phyloP scores from a whole-genome alignment of 495 filamentous ascomycete genomes.

The Chaetomium tenue region DNA sequence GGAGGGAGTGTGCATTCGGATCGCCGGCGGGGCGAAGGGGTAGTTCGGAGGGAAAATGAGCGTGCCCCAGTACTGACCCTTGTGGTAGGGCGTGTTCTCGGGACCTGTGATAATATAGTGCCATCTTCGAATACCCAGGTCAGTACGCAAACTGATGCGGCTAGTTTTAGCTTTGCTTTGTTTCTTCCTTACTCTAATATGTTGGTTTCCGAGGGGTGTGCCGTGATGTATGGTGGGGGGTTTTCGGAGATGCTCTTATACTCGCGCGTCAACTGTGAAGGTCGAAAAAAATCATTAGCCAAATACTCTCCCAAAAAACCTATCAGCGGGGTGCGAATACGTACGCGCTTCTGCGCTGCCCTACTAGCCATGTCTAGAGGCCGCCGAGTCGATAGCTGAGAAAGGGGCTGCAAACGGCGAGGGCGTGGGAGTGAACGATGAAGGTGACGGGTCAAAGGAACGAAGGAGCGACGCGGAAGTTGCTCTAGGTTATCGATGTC shows the following conservation, averaged over 20 bases:
- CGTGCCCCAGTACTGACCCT: conserved; percentile 98
- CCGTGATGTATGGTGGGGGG: conserved; percentile 88
- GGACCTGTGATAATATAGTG: conserved; percentile 97
- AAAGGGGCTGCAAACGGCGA: conserved; percentile 2
- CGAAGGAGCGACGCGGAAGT: conserved; percentile 7
- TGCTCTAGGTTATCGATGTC: neutral
- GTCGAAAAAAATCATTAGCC: conserved; percentile 2
- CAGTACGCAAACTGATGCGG: neutral
- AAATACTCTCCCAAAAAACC: neutral
- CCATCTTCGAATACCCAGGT: conserved; percentile 60
- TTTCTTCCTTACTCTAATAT: conserved; percentile 71
- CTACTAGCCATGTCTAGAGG: conserved; percentile 73
- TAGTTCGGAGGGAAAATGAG: conserved; percentile 94
- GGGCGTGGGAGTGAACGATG: neutral
- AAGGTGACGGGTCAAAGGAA: neutral
- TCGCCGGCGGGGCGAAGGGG: conserved; percentile 93
- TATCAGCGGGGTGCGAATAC: conserved; percentile 30
- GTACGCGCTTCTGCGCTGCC: conserved; percentile 79
- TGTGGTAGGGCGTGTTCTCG: conserved; percentile 89
- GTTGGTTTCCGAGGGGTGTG: conserved; percentile 90
- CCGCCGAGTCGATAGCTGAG: conserved; percentile 25
- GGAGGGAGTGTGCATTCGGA: conserved; percentile 97
- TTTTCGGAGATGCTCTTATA: conserved; percentile 89
- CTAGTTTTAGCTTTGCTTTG: conserved; percentile 11
- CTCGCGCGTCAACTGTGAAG: conserved; percentile 77